Conservation (phyloP, 495 filamentous ascomycete species). For the Aspergillus mulundensis region DNA sequence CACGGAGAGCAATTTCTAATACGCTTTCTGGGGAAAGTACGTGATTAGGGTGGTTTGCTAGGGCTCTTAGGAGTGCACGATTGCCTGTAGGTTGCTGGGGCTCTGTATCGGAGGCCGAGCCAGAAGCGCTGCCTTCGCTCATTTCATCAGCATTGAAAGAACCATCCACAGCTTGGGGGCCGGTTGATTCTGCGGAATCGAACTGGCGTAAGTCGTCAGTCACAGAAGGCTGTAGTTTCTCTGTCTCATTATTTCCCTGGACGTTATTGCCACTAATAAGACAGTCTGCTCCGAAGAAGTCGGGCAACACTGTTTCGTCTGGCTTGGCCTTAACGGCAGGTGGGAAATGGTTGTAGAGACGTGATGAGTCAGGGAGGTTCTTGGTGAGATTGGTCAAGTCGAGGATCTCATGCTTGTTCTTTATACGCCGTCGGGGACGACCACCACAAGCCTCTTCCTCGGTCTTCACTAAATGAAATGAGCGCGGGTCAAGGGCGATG, state of each 20-base stretch:
- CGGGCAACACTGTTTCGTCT: slow-evolving; percentile 22
- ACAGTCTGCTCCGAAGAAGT: slow-evolving; percentile 31
- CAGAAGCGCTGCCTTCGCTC: slow-evolving; percentile 15
- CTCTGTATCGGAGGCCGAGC: slow-evolving; percentile 5
- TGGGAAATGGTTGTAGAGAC: slow-evolving; percentile 26
- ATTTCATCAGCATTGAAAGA: slow-evolving; percentile 18
- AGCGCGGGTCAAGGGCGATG: slow-evolving; percentile 46
- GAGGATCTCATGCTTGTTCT: slow-evolving; percentile 20
- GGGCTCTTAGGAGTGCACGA: slow-evolving; percentile 1
- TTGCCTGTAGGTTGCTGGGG: not conserved
- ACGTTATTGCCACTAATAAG: slow-evolving; percentile 11
- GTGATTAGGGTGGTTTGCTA: slow-evolving; percentile 7
- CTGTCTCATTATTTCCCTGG: not conserved
- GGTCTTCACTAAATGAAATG: slow-evolving; percentile 33
- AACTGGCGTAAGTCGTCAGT: slow-evolving; percentile 9
- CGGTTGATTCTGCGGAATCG: slow-evolving; percentile 19
- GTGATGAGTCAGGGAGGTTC: slow-evolving; percentile 25
- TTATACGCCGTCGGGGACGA: slow-evolving; percentile 21
- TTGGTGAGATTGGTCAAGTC: slow-evolving; percentile 28
- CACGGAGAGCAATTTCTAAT: slow-evolving; percentile 19
- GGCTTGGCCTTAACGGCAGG: slow-evolving; percentile 19
- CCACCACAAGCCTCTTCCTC: slow-evolving; percentile 44
- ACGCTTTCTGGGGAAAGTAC: slow-evolving; percentile 10
- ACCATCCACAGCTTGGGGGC: slow-evolving; percentile 20
- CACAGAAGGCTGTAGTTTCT: not conserved